Evolutionary conservation across 1,284 basidiomycete species (phyloP), one percentile per base, ranked within the genome.

Genomic region (Ganoderma lingzhi): DNA sequence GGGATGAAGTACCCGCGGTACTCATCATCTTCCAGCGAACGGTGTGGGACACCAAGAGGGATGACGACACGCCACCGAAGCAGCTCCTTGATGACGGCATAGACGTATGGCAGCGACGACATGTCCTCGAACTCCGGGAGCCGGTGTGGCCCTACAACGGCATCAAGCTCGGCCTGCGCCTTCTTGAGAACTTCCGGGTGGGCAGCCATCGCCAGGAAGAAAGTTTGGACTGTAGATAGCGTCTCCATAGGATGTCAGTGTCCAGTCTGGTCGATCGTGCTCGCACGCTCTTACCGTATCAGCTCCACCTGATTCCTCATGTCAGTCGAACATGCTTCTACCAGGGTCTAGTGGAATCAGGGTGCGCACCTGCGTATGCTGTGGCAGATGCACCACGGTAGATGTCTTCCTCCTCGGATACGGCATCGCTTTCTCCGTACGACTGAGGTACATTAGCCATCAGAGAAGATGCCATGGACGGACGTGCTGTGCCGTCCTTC

Each of bases 121-220:
- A 78, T 67, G 65, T 86, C 84, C 8, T 76, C 73, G 41, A 83
- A 78, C 0, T 75, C 76, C 0, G 84, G 84, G 2, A 85, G 73
- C 17, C 83, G 75, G 35, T 81, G 76, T 1, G 70, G 60, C 10
- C 77, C 76, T 53, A 73, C 62, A 32, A 71, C 68, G 0, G 64
- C 53, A 28, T 71, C 70, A 32, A 73, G 70, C 66, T 73, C 83
- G 71, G 30, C 82, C 77, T 35, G 74, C 45, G 73, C 83, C 79
- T 45, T 84, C 66, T 65, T 81, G 79, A 67, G 75, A 14, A 81
- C 76, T 4, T 83, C 80, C 0, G 81, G 83, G 59, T 80, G 75
- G 51, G 78, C 71, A 0, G 78, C 73, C 78, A 83, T 80, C 0
- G 80, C 78, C 19, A 83, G 74, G 68, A 82, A 78, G 72, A 82